These are phyloP conservation scores for Sporothrix euskadiensis DNA, from an alignment of 2,329 filamentous ascomycete genomes.

Conservation along the genomic window DNA sequence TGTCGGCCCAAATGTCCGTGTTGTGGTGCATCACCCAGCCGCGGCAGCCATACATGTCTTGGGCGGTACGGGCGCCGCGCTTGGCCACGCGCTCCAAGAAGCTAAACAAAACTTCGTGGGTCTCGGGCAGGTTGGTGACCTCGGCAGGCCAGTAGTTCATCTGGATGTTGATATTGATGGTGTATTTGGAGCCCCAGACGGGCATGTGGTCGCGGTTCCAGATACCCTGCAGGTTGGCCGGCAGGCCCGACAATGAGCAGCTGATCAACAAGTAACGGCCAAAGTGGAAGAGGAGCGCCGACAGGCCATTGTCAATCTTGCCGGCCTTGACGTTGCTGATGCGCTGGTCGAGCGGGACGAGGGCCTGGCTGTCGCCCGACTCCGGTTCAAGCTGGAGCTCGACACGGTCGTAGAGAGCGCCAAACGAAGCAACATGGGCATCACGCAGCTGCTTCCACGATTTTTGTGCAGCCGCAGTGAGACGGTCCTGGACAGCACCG, in stretches of 20 bases:
- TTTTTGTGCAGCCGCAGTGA: not conserved
- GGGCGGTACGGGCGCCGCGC: not conserved
- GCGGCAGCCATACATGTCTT: conserved; percentile 12
- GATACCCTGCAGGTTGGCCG: conserved; percentile 7
- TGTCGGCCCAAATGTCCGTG: conserved; percentile 7
- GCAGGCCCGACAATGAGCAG: not conserved
- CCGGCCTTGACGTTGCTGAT: conserved; percentile 1
- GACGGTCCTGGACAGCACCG: not conserved
- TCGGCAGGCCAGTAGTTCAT: conserved; percentile 14
- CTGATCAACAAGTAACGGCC: not conserved
- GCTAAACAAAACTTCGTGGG: not conserved
- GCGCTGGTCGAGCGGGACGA: not conserved
- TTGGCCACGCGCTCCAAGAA: not conserved
- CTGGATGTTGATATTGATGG: conserved; percentile 5
- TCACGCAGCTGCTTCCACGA: not conserved
- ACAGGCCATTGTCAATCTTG: not conserved
- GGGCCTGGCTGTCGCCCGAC: not conserved
- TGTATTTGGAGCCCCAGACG: conserved; percentile 7
- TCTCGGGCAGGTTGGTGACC: not conserved
- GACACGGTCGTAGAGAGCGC: not conserved
- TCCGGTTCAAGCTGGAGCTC: not conserved
- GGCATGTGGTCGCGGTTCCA: conserved; percentile 15
- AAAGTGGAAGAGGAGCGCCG: not conserved
- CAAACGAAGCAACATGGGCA: not conserved
- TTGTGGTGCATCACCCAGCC: conserved; percentile 12